A percentile compares a stretch with the other conserved stretches of the same genome.
Conservation (phyloP, 2,329 filamentous ascomycete species). For the Cyclaneusma minus region DNA sequence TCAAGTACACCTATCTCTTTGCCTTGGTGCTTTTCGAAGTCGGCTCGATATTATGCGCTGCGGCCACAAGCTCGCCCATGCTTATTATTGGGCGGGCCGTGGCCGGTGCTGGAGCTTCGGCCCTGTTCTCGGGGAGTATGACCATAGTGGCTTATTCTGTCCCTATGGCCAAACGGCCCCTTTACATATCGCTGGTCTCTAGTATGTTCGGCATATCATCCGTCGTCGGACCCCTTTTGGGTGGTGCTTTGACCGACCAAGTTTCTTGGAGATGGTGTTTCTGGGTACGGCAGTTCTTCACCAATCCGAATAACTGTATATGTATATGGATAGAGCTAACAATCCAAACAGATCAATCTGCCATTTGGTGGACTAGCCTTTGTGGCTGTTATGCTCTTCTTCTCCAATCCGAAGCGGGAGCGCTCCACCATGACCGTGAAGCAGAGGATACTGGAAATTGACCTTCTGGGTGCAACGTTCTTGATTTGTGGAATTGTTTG, state of each 20-base stretch:
- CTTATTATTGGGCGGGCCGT: constrained; percentile 39
- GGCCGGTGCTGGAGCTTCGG: constrained; percentile 35
- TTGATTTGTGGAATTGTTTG: constrained; percentile 20
- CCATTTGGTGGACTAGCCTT: constrained; percentile 20
- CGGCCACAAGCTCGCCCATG: constrained; percentile 29
- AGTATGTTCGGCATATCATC: constrained; percentile 10
- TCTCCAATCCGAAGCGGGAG: constrained; percentile 10
- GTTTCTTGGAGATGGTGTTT: constrained; percentile 22
- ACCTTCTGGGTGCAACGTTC: constrained; percentile 13
- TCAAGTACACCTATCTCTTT: constrained; percentile 24
- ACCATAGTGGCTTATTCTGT: constrained; percentile 29
- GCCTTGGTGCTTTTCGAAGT: constrained; percentile 33
- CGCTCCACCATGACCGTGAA: constrained; percentile 9
- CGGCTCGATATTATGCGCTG: constrained; percentile 37
- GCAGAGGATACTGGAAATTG: constrained; percentile 13
- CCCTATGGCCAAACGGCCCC: constrained; percentile 17
- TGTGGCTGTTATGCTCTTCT: constrained; percentile 19
- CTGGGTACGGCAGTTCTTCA: too few relatives aligned
- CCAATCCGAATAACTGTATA: too few relatives aligned
- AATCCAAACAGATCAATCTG: too few relatives aligned
- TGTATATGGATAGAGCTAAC: too few relatives aligned
- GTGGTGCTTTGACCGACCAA: constrained; percentile 18
- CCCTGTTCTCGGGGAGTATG: constrained; percentile 32
- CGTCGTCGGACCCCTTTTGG: constrained; percentile 16
- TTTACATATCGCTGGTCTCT: too few relatives aligned